Evolutionary conservation across 345 rosid species (phyloP), one percentile per base, ranked within the genome.

Genomic region (Populus davidiana): DNA sequence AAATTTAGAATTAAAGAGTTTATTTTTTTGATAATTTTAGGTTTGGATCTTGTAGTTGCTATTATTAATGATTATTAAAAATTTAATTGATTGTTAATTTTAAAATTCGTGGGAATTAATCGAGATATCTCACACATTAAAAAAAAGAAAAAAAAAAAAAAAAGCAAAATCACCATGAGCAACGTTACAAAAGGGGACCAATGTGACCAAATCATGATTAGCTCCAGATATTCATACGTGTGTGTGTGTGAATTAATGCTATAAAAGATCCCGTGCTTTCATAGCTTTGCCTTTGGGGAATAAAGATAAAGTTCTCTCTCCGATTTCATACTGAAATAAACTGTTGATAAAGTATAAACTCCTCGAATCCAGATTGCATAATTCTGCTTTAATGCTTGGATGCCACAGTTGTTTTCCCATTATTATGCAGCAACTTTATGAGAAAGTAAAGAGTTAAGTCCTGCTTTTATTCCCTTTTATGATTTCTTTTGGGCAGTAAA

Each of bases 231-330:
- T 13, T 38, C n/a, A 36, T 23, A 41, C 50, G 23, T 67, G 31
- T 27, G 70, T 29, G 61, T 11, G 52, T 13, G 44, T 12, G 8
- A 10, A 14, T 41, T 47, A 36, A 74, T 35, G 75, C 59, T 75
- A 65, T 56, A 25, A 76, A 73, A 67, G 77, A 77, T 65, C 35
- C 64, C 12, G 3, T 69, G 29, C 82, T 63, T 83, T 80, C 69
- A 75, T 59, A 11, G 52, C 75, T 41, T 4, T 0, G 13, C 70
- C 36, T 56, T 79, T 29, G 5, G 12, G 75, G 75, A 44, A 44
- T 38, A 72, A 72, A 49, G 77, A 8, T 64, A 11, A 20, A 65
- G 70, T 29, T 10, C 6, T n/a, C 50, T 47, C 64, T 23, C 59
- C 20, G 29, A 25, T 59, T 59, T 59, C 29, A n/a, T 59, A 9